A percentile compares a stretch with the other conserved stretches of the same genome.
Conservation (phyloP, 371 early-diverging fungal genomes). For the Rhizopus sp. region DNA sequence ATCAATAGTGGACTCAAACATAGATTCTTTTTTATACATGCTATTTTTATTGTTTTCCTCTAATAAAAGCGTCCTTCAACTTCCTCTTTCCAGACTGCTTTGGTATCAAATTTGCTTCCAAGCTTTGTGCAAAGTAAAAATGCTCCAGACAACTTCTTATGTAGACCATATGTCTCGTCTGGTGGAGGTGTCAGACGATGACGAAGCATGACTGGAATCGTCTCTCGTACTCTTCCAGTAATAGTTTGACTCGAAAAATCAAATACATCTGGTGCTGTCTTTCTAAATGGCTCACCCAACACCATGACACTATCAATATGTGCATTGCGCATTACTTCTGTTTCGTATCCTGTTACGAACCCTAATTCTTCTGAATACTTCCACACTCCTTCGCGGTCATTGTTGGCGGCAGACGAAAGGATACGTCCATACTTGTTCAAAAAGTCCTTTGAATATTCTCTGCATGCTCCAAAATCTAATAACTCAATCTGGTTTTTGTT, state of each 20-base stretch:
- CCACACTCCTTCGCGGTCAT: constrained; percentile 77
- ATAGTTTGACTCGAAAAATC: constrained; percentile 85
- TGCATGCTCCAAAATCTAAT: constrained; percentile 94
- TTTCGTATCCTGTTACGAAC: constrained; percentile 94
- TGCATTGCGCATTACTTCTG: constrained; percentile 82
- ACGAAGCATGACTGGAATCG: constrained; percentile 93
- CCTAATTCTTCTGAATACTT: constrained; percentile 81
- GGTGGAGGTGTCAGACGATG: constrained; percentile 96
- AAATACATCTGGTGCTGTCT: constrained; percentile 56
- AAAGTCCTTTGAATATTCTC: constrained; percentile 80
- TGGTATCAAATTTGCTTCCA: constrained; percentile 73
- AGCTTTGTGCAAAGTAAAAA: constrained; percentile 91
- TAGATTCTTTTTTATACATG: too few relatives aligned
- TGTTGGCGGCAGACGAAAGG: constrained; percentile 71
- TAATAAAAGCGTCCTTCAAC: constrained; percentile 23
- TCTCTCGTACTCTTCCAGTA: constrained; percentile 77
- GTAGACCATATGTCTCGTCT: constrained; percentile 94
- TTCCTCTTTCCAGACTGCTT: constrained; percentile 63
- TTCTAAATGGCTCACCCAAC: constrained; percentile 85
- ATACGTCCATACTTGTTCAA: constrained; percentile 75
- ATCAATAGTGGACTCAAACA: too few relatives aligned
- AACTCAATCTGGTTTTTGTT: constrained; percentile 75
- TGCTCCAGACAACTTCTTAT: constrained; percentile 92
- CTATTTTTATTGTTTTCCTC: not conserved
- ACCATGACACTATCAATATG: constrained; percentile 89